These are phyloP conservation scores for Coemansia sp. DNA, from an alignment of 192 early-diverging fungal species.

Conservation along the genomic window DNA sequence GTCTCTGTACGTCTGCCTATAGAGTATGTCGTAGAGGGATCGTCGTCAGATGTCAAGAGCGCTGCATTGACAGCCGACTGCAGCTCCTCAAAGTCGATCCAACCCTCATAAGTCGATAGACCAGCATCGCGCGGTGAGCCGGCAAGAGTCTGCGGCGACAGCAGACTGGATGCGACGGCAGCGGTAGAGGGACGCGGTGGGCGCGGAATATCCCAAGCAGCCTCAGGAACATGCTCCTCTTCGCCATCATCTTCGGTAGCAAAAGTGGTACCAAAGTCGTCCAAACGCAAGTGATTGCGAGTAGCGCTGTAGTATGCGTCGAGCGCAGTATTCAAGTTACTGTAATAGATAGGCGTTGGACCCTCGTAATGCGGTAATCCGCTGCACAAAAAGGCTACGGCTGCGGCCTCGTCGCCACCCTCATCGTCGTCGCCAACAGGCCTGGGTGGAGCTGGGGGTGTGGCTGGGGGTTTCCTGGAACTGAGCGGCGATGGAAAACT, in stretches of 20 bases:
- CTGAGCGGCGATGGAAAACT: background rate
- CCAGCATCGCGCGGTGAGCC: conserved; percentile 13
- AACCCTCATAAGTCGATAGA: conserved; percentile 27
- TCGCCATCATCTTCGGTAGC: background rate
- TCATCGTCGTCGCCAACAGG: conserved; percentile 10
- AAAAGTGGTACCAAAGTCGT: background rate
- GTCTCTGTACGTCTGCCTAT: conserved; percentile 31
- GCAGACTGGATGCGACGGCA: background rate
- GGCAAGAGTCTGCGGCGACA: conserved; percentile 29
- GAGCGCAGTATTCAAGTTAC: conserved; percentile 24
- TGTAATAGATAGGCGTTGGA: conserved; percentile 31
- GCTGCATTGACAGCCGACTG: conserved; percentile 3
- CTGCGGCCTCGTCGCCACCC: conserved; percentile 38
- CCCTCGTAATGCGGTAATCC: conserved; percentile 53
- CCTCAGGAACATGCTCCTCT: conserved; percentile 3
- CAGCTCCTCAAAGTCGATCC: conserved; percentile 48
- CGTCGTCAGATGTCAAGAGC: background rate
- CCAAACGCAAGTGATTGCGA: background rate
- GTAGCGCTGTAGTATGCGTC: background rate
- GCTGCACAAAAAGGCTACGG: conserved; percentile 49
- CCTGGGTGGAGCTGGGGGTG: background rate
- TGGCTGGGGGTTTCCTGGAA: background rate
- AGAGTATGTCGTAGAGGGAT: background rate
- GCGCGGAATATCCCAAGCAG: conserved; percentile 3
- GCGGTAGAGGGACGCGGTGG: background rate